Base-by-base conservation (phyloP, 2,329 filamentous ascomycete genomes). In the Pseudocercospora eumusae region DNA sequence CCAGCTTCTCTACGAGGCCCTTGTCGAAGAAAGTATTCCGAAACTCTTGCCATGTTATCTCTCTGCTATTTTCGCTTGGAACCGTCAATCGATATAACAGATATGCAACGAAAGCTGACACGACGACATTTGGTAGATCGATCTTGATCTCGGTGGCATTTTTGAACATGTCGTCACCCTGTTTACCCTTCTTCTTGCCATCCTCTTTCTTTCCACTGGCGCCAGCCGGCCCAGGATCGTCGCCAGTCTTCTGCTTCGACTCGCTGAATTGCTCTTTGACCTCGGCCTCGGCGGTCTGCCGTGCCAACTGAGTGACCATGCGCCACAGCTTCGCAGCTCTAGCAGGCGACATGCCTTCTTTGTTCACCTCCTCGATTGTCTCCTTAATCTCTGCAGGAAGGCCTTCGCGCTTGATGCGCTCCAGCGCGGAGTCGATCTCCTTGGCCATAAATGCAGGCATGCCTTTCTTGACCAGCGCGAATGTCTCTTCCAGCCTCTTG, bases 41-140 rank as follows among this genome's bases (percentile, higher is more conserved):
- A 79, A 99, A 91, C 79, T 99, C 95, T 78, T 99, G 93, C 91
- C 92, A 99, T 59, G 95, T 98, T 62, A 99, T 97, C 74, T 99
- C 93, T 72, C 87, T 82, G 59, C 80, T 82, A 65, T 82, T 83
- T 66, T 90, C 87, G 20, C 84, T 83, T 3, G 88, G 88, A 62
- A 91, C 83, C 60, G 93, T 79, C 66, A 84, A 81, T 60, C 83
- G 80, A 75, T 86, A 88, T 53, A 87, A 74, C 59, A 89, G 80
- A 72, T 87, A 90, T 10, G 85, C 79, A 33, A 88, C 76, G 68
- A 90, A 82, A 18, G 83, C 77, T 28, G 83, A 82, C 52, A 88
- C 78, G 31, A 88, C 68, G 65, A 84, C 79, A 21, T 82, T 84
- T 61, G 80, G 80, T 40, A 81, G 78, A 73, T 88, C 86, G 68